Evolutionary conservation across 768 basidiomycete species (phyloP).

Genomic region (Termitomyces sp.): DNA sequence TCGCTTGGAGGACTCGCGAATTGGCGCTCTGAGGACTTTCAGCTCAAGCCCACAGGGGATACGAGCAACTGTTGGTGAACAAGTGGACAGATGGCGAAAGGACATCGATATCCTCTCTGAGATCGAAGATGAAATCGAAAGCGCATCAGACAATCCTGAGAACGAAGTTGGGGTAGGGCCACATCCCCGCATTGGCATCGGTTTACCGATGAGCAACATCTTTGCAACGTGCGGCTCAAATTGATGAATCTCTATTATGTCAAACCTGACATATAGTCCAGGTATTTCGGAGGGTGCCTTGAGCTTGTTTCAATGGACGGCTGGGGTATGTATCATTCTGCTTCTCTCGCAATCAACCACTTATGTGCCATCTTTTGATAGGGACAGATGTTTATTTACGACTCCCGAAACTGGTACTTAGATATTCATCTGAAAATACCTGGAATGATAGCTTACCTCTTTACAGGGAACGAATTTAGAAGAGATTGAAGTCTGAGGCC

Average conservation of each 20-base stretch:
- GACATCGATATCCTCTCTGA: slow-evolving; percentile 17
- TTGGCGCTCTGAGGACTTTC: slow-evolving; percentile 65
- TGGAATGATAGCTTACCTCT: neutral
- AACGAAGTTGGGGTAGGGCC: slow-evolving; percentile 41
- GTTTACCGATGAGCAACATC: slow-evolving; percentile 87
- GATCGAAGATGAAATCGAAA: slow-evolving; percentile 19
- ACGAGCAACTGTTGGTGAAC: slow-evolving; percentile 78
- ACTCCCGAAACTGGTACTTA: slow-evolving; percentile 78
- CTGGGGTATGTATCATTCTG: slow-evolving; percentile 55
- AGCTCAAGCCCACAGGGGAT: slow-evolving; percentile 61
- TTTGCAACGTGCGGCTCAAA: slow-evolving; percentile 61
- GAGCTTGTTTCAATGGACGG: slow-evolving; percentile 79
- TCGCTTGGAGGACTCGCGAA: slow-evolving; percentile 60
- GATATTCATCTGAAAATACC: slow-evolving; percentile 18
- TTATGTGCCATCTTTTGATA: slow-evolving; percentile 25
- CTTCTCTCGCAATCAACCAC: neutral
- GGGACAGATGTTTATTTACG: slow-evolving; percentile 83
- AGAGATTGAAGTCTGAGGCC: slow-evolving; percentile 69
- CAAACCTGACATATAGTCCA: slow-evolving; percentile 21
- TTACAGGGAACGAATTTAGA: slow-evolving; percentile 79
- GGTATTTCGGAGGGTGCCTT: slow-evolving; percentile 81
- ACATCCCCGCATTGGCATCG: slow-evolving; percentile 74
- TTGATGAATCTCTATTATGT: neutral
- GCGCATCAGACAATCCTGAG: slow-evolving; percentile 32
- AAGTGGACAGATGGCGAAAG: slow-evolving; percentile 50